Percentiles rank a stretch among this genome's conserved stretches.
Conservation (phyloP, 345 rosid species). For the Heritiera fomes region DNA sequence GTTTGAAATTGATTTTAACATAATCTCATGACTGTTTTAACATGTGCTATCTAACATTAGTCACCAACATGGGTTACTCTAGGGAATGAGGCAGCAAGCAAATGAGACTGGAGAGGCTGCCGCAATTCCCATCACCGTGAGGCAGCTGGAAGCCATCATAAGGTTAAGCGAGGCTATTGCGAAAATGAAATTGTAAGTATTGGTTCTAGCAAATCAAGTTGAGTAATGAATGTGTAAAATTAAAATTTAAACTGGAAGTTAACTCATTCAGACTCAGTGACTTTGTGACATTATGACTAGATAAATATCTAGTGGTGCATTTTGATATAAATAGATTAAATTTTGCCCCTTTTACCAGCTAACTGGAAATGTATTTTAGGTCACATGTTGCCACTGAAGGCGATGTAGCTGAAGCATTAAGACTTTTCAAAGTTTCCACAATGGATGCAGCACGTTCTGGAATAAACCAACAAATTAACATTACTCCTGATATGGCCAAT, state of each 20-base stretch:
- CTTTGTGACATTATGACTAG: background rate
- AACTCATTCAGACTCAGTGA: background rate
- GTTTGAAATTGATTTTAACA: background rate
- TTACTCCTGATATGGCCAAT: constrained; percentile 70
- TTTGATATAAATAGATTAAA: background rate
- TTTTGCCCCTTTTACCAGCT: background rate
- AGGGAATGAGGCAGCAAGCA: constrained; percentile 96
- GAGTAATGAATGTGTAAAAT: background rate
- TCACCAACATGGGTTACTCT: constrained; percentile 8
- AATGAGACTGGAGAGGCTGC: constrained; percentile 93
- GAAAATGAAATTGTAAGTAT: constrained; percentile 91
- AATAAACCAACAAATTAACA: constrained; percentile 81
- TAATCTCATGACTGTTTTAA: background rate
- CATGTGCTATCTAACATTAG: constrained; percentile 2
- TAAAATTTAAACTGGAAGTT: background rate
- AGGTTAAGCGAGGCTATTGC: constrained; percentile 94
- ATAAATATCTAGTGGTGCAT: background rate
- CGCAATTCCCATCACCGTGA: constrained; percentile 85
- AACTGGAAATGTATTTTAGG: constrained; percentile 35
- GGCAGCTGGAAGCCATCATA: constrained; percentile 92
- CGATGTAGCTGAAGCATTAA: constrained; percentile 84
- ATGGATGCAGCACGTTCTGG: constrained; percentile 98
- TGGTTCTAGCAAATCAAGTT: background rate
- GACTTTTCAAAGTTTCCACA: constrained; percentile 89
- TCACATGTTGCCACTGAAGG: constrained; percentile 83